A percentile compares a stretch with the other conserved stretches of the same genome.
Conservation (phyloP, 768 basidiomycete species). For the Daedaleopsis sinensis region DNA sequence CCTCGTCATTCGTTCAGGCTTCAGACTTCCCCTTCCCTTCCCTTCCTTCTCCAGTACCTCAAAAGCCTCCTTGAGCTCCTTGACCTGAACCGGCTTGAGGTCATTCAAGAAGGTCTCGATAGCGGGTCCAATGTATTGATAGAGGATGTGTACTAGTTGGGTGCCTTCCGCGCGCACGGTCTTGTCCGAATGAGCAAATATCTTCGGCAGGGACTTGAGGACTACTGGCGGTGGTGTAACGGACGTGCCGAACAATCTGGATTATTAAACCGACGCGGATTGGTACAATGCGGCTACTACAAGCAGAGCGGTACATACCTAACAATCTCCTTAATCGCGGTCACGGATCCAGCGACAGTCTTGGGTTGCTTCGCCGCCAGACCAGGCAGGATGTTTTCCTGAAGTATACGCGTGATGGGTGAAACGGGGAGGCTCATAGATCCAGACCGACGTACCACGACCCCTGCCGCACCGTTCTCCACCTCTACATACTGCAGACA, state of each 20-base stretch:
- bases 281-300: background rate
- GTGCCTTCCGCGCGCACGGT: slow-evolving; percentile 92
- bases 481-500: slow-evolving; percentile 90
- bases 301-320: slow-evolving; percentile 53
- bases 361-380: slow-evolving; percentile 94
- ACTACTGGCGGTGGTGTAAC: slow-evolving; percentile 75
- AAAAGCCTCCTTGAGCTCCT: slow-evolving; percentile 92
- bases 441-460: slow-evolving; percentile 68
- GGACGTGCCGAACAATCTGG: slow-evolving; percentile 79
- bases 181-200: slow-evolving; percentile 95
- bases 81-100: slow-evolving; percentile 95
- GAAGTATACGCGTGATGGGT: background rate
- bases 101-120: slow-evolving; percentile 87
- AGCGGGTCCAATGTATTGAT: slow-evolving; percentile 80
- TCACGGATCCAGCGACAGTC: slow-evolving; percentile 77
- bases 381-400: slow-evolving; percentile 76
- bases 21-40: slow-evolving; percentile 80
- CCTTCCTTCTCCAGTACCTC: slow-evolving; percentile 82
- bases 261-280: slow-evolving; percentile 1
- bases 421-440: slow-evolving; percentile 5
- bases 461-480: slow-evolving; percentile 85
- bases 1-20: slow-evolving; percentile 79
- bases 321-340: slow-evolving; percentile 80
- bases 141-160: slow-evolving; percentile 70
- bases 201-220: slow-evolving; percentile 88